phyloP scores from a whole-genome alignment of 768 basidiomycete species.

The Kwoniella botswanensis region DNA sequence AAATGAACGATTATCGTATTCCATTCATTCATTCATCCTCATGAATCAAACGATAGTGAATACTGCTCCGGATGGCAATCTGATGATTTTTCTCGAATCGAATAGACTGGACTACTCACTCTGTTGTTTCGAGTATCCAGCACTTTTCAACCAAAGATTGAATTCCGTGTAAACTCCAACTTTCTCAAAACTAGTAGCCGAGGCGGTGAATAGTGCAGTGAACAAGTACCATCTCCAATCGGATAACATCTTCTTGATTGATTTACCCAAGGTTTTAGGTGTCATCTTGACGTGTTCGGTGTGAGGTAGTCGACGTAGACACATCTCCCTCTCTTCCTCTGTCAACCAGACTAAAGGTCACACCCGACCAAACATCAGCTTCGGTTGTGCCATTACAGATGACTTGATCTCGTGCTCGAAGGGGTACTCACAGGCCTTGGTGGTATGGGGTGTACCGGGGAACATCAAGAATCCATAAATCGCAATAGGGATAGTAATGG shows the following conservation, averaged over 20 bases:
- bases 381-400: neutral
- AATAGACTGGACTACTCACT: constrained; percentile 4
- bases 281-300: constrained; percentile 33
- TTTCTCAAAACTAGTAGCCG: constrained; percentile 38
- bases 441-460: constrained; percentile 72
- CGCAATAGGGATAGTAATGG: constrained; percentile 67
- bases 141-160: constrained; percentile 34
- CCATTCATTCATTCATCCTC: too few species aligned
- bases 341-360: constrained; percentile 66
- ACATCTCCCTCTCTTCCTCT: constrained; percentile 58
- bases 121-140: constrained; percentile 28
- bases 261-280: constrained; percentile 16
- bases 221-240: constrained; percentile 42
- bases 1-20: neutral
- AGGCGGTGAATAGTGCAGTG: constrained; percentile 35
- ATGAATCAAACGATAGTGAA: too few species aligned
- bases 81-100: too few species aligned
- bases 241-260: constrained; percentile 23
- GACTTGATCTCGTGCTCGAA: neutral
- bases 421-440: constrained; percentile 47
- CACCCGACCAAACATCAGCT: neutral
- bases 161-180: constrained; percentile 39
- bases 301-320: constrained; percentile 35
- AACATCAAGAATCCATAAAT: constrained; percentile 74
- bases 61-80: too few species aligned